Conservation (phyloP, 768 basidiomycete genomes). For the Coprinopsis sp. region DNA sequence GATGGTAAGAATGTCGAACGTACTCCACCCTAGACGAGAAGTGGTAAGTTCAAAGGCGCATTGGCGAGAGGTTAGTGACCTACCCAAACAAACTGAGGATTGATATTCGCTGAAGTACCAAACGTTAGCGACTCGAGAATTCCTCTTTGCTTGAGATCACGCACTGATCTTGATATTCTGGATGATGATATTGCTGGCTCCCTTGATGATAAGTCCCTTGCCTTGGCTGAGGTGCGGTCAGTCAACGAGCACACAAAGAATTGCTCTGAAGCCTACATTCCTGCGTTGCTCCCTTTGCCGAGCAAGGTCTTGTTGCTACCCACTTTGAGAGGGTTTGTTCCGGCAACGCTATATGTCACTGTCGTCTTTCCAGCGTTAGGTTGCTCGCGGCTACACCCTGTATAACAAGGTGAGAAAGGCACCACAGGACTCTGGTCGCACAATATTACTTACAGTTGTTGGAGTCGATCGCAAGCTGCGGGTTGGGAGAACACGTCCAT, state of each 20-base stretch:
- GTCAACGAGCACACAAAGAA: neutral
- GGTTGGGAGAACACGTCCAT: slow-evolving; percentile 22
- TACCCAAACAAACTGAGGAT: slow-evolving; percentile 19
- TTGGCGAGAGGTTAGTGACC: neutral
- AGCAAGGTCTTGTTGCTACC: slow-evolving; percentile 23
- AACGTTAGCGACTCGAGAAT: neutral
- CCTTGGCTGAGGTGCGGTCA: slow-evolving; percentile 1
- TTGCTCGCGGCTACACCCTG: slow-evolving; percentile 20
- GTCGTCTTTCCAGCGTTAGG: slow-evolving; percentile 15
- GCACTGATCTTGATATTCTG: slow-evolving; percentile 17
- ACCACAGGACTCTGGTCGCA: too few species aligned
- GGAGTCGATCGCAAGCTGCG: slow-evolving; percentile 16
- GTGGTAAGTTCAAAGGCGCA: neutral
- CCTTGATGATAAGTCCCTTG: slow-evolving; percentile 17
- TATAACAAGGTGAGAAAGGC: too few species aligned
- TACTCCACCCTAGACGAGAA: slow-evolving; percentile 9
- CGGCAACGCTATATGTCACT: slow-evolving; percentile 17
- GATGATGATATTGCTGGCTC: slow-evolving; percentile 22
- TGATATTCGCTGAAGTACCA: slow-evolving; percentile 16
- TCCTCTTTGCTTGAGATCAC: neutral
- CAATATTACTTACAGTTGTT: slow-evolving; percentile 9
- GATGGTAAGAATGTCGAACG: neutral
- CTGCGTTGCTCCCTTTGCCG: slow-evolving; percentile 19
- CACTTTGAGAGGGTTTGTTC: slow-evolving; percentile 17
- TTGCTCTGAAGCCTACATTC: slow-evolving; percentile 16